Evolutionary conservation across 345 rosid species (phyloP).

Genomic region (Citrus unshiu): DNA sequence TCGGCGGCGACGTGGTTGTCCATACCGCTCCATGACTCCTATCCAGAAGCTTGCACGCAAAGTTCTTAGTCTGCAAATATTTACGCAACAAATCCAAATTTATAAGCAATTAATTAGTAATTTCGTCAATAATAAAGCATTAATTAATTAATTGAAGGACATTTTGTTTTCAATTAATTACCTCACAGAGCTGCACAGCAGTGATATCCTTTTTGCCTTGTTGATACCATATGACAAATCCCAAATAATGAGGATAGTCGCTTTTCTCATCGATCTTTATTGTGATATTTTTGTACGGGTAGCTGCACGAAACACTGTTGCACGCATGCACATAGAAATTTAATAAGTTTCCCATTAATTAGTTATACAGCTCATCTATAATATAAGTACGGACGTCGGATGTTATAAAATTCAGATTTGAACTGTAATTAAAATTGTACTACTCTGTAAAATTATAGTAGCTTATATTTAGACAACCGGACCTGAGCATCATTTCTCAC

Average conservation of each 20-base stretch:
- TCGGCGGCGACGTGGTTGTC: slow-evolving; percentile 56
- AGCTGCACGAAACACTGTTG: slow-evolving; percentile 60
- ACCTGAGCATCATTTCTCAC: no score
- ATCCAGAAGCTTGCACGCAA: slow-evolving; percentile 52
- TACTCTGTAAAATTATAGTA: no score
- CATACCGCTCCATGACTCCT: slow-evolving; percentile 51
- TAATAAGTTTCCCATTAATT: background rate
- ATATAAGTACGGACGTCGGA: no score
- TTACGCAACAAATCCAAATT: background rate
- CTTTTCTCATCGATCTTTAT: slow-evolving; percentile 66
- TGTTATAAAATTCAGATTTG: no score
- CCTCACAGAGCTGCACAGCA: slow-evolving; percentile 76
- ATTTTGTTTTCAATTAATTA: slow-evolving; percentile 9
- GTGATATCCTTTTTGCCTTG: slow-evolving; percentile 66
- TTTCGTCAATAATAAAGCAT: background rate
- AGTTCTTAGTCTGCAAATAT: slow-evolving; percentile 46
- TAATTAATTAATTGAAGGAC: background rate
- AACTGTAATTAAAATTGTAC: no score
- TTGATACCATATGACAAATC: slow-evolving; percentile 56
- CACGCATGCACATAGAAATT: background rate
- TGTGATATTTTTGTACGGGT: slow-evolving; percentile 56
- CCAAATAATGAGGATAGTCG: slow-evolving; percentile 60
- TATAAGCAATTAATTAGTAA: no score
- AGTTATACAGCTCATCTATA: background rate
- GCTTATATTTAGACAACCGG: no score